Base-by-base conservation (phyloP, 257 asterid species). In the Nicotiana obtusifolia region DNA sequence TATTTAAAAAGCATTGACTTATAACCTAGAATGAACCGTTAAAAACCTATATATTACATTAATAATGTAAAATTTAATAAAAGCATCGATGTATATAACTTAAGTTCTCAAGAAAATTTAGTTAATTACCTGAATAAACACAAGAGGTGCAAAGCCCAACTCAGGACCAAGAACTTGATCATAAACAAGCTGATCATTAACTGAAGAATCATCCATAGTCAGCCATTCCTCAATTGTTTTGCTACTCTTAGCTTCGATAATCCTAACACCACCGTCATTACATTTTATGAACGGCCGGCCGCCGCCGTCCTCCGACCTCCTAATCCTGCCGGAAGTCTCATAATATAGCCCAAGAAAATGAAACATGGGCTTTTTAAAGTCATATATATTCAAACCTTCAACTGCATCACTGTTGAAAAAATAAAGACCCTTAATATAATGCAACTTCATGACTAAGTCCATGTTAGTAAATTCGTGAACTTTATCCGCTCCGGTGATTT, bases 251-350 rank as follows among this genome's bases (percentile, higher is more conserved):
- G 97, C 98, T 91, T 94, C 98, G 20, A 89, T 91, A 10, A 91
- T 82, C 57, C 98, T 88, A 1, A 94, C 97, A 41, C 98, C 98
- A 82, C 94, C 85, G 81, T 92, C 98, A 81, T 92, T 94, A 83
- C 98, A 94, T 89, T 89, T 92, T 16, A 94, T 78, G 83, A 82
- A 92, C 59, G 93, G 91, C 86, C 95, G 83, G 10, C 90, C 89
- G 0, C 84, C 80, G 15, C 33, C 19, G 9, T 26, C 77, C 44
- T 65, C 81, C 64, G 83, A 68, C 84, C 86, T 88, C 83, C 97
- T 78, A 15, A 92, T 83, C 52, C 98, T 84, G 64, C 98, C 97
- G 57, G 90, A 85, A 9, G 86, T 26, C 0, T 85, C 84, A 83
- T 85, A 84, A 77, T 86, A 88, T n/a, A 77, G 73, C 8, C 67